Evolutionary conservation across 106 monocot genomes (phyloP).

Genomic region (Dendrobium catenatum): DNA sequence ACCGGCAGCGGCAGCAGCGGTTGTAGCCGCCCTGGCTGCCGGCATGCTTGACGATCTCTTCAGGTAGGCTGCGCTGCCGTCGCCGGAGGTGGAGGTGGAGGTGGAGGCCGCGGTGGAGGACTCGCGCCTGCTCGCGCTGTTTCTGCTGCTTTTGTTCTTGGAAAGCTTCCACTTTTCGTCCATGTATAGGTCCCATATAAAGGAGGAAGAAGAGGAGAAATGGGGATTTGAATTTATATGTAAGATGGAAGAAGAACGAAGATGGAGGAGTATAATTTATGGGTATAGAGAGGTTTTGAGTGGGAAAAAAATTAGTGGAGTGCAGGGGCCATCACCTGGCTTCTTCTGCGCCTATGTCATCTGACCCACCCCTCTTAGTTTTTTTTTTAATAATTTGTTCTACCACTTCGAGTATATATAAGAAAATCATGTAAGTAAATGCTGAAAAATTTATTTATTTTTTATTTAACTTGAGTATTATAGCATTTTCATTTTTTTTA

Average conservation of each 20-base stretch:
- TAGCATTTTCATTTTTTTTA: no score
- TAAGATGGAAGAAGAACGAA: background rate
- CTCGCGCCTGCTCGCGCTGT: background rate
- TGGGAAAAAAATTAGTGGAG: background rate
- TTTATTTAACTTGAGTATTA: no score
- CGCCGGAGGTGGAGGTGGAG: background rate
- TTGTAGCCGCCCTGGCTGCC: background rate
- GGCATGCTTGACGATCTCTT: conserved; percentile 6
- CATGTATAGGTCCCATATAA: conserved; percentile 11
- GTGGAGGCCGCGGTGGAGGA: background rate
- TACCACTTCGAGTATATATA: no score
- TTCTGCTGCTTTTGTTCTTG: conserved; percentile 5
- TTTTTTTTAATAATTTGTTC: no score
- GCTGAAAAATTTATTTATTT: no score
- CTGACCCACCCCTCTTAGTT: no score
- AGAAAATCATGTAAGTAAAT: no score
- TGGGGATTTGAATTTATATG: background rate
- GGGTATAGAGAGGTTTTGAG: background rate
- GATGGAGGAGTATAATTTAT: background rate
- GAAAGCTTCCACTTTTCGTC: conserved; percentile 19
- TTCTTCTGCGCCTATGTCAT: background rate
- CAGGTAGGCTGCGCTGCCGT: background rate
- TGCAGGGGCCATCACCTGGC: background rate
- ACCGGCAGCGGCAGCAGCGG: background rate
- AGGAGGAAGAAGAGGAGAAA: background rate